These are phyloP conservation scores for Lentinula guzmanii DNA, from an alignment of 768 basidiomycete genomes.

Conservation along the genomic window DNA sequence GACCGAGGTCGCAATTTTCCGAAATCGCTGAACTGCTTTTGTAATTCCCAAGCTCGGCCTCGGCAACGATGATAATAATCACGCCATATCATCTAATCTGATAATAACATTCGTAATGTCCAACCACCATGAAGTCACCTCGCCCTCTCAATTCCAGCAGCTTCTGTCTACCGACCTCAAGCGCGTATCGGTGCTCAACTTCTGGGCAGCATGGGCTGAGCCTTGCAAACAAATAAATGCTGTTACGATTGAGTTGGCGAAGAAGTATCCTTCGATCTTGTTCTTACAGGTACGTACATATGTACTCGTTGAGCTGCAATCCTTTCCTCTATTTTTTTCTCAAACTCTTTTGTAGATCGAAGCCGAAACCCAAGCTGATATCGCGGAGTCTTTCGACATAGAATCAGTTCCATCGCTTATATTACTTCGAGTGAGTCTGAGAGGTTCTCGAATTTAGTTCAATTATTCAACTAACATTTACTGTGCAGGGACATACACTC, in stretches of 20 bases:
- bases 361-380: conserved; percentile 74
- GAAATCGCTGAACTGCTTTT: too few relatives aligned
- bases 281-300: conserved; percentile 59
- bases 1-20: too few relatives aligned
- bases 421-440: conserved; percentile 63
- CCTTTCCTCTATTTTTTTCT: neutral
- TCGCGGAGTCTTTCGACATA: conserved; percentile 89
- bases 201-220: conserved; percentile 91
- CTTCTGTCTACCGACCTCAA: conserved; percentile 72
- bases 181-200: conserved; percentile 83
- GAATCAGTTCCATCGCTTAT: conserved; percentile 85
- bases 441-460: too few relatives aligned
- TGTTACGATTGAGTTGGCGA: conserved; percentile 66
- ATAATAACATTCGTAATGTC: conserved; percentile 12
- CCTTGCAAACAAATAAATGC: conserved; percentile 89
- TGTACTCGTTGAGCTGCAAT: neutral
- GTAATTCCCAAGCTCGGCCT: neutral
- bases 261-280: conserved; percentile 60
- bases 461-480: neutral
- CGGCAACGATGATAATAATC: neutral
- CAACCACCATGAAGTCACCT: conserved; percentile 41
- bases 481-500: conserved; percentile 76
- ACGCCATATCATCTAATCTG: conserved; percentile 3
- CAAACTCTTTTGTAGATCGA: conserved; percentile 50
- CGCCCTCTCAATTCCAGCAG: conserved; percentile 66